Percentiles rank a stretch among this genome's conserved stretches.
These are phyloP conservation scores for Hamamelis virginiana DNA, from an alignment of 164 flowering plant species.

Conservation along the genomic window DNA sequence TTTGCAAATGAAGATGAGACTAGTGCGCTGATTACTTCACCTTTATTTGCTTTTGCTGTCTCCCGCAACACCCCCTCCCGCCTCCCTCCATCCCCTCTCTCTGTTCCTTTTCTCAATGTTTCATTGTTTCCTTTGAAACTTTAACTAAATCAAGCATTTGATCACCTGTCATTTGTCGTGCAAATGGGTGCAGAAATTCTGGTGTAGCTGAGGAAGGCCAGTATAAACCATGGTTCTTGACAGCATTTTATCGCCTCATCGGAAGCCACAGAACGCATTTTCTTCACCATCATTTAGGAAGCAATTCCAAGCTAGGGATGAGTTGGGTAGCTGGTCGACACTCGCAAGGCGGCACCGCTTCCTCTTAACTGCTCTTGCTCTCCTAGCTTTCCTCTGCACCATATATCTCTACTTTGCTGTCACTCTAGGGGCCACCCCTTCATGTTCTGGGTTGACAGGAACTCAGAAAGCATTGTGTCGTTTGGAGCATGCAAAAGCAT, in stretches of 20 bases:
- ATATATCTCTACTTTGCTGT: constrained; percentile 80
- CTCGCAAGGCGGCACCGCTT: constrained; percentile 66
- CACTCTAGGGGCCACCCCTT: constrained; percentile 50
- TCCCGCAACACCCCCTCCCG: no score
- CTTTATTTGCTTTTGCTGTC: no score
- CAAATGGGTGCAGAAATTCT: constrained; percentile 14
- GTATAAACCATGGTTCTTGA: constrained; percentile 43
- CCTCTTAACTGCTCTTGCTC: constrained; percentile 57
- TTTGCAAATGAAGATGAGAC: no score
- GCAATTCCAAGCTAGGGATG: constrained; percentile 38
- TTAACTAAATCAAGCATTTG: no score
- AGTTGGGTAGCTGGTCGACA: constrained; percentile 56
- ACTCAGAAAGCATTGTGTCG: constrained; percentile 49
- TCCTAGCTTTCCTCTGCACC: constrained; percentile 62
- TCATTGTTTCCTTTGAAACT: no score
- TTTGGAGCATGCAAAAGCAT: constrained; percentile 40
- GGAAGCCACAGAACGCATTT: constrained; percentile 42
- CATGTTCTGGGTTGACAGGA: constrained; percentile 58
- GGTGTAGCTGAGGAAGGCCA: constrained; percentile 3
- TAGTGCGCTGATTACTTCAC: no score
- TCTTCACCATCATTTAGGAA: constrained; percentile 44
- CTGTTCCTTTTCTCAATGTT: no score
- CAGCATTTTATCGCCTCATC: constrained; percentile 42
- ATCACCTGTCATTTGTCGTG: no score
- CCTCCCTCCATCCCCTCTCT: no score